phyloP scores from a whole-genome alignment of 768 basidiomycete species.

The Pleurotus salmoneostramineus region DNA sequence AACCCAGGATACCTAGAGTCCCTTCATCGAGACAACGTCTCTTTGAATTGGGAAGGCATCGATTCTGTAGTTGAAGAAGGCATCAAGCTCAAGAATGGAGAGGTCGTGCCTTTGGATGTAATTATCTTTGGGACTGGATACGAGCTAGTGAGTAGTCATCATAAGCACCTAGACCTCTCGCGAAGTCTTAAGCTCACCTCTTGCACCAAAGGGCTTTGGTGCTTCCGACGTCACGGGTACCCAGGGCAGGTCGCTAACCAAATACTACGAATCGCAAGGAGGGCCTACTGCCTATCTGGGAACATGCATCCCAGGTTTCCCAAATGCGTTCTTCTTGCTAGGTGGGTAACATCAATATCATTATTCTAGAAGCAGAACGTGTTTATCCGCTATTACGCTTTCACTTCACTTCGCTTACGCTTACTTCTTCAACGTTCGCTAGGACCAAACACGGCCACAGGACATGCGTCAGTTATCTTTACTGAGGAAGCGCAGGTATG shows the following conservation, averaged over 20 bases:
- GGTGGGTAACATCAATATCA: no score
- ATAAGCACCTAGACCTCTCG: no score
- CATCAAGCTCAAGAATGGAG: conserved; percentile 43
- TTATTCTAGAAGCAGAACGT: no score
- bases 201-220: conserved; percentile 36
- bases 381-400: no score
- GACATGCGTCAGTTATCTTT: conserved; percentile 57
- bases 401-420: conserved; percentile 8
- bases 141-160: conserved; percentile 31
- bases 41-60: conserved; percentile 43
- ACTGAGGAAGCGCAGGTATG: conserved; percentile 52
- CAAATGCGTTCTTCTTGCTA: conserved; percentile 45
- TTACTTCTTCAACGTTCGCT: background rate
- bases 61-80: conserved; percentile 46
- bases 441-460: conserved; percentile 57
- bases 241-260: conserved; percentile 33
- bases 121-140: conserved; percentile 58
- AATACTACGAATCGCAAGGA: conserved; percentile 44
- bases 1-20: conserved; percentile 57
- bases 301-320: conserved; percentile 50
- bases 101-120: conserved; percentile 49
- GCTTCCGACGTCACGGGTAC: conserved; percentile 38
- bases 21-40: conserved; percentile 50
- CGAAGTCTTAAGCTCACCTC: no score
- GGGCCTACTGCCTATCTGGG: conserved; percentile 54